Base-by-base conservation (phyloP, 2,329 filamentous ascomycete genomes). In the Escovopsis sp. region DNA sequence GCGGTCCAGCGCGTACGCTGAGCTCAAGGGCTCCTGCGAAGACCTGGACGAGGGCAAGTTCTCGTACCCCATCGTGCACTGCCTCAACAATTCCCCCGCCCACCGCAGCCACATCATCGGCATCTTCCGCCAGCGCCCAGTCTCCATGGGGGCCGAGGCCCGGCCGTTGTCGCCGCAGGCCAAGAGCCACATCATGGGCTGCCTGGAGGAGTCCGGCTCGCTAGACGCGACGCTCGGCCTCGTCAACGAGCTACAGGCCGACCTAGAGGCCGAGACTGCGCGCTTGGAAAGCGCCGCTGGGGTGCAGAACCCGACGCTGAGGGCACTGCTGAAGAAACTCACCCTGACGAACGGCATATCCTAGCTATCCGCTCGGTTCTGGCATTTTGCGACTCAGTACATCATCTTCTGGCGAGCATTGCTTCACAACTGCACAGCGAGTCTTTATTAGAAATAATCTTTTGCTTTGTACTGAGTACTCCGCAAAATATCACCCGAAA, bases 21-120 rank as follows among this genome's bases (percentile, higher is more conserved):
- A 47, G 1, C 48, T 58, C 30, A 66, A 66, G 43, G 63, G 64
- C 0, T 62, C 63, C 42, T 59, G 56, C 42, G 63, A 65, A 32
- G 63, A 66, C 42, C 49, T 66, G 0, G 57, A 60, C 20, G 63
- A 66, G 46, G 62, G 63, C 1, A 67, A 68, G 47, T 57, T 58
- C 39, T 64, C 62, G 2, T 49, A 61, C 12, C 51, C 50, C 1
- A 44, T 65, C 2, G 54, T 63, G n/a, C 41, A 56, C 35, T 36
- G 34, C 34, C 34, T 36, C 34, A 6, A 20, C 14, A 36, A 36
- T 14, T 36, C 34, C 6, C 34, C 34, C 7, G n/a, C 20, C 7
- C 34, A 36, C 34, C 15, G 20, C 15, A 36, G 34, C 12, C 34
- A 36, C 15, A 36, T 36, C n/a, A 11, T 36, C 15, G 34, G 34